Base-by-base conservation (phyloP, 768 basidiomycete genomes). In the Termitomyces sp. region DNA sequence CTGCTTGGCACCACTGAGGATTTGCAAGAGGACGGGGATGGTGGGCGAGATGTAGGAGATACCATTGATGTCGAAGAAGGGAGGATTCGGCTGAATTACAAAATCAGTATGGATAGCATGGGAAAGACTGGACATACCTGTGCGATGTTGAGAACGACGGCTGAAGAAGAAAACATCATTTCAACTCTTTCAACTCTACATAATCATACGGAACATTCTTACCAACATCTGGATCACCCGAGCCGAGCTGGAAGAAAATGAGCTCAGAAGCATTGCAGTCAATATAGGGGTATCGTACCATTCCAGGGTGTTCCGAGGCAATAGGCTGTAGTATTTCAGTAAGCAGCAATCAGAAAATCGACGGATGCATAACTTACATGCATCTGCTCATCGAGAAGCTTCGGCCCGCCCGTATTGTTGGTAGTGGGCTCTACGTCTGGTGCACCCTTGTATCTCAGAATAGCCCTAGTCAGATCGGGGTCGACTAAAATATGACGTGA, bases 21-120 rank as follows among this genome's bases (percentile, higher is more conserved):
- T 76, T 56, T 83, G 81, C 46, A 83, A 75, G 26, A 83, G 74
- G 16, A 82, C 75, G 0, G 82, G 82, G 1, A 78, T 65, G 0
- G 73, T 66, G 5, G 82, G 82, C 1, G 73, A 65, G 2, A 62
- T 49, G 63, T 70, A 83, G 31, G 67, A 62, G 47, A 70, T 66
- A 20, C 69, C 69, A 58, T 70, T 70, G 39, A 70, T 68, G 52
- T 68, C 66, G 39, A 66, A 70, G 67, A 70, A 70, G 2, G 69
- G 69, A 2, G 69, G 68, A 53, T 70, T 70, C 1, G 69, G 69
- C 64, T 70, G 26, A 18, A 36, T 15, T 2, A 9, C 36, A 46
- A 5, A 13, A 37, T 46, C 45, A 53, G 34, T 50, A 22, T 8
- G 22, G 5, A 13, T 10, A n/a, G 12, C 12, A 29, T 13, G n/a